These are phyloP conservation scores for Rhipidocladum racemiflorum DNA, from an alignment of 176 grass and related monocot genomes.

Conservation along the genomic window DNA sequence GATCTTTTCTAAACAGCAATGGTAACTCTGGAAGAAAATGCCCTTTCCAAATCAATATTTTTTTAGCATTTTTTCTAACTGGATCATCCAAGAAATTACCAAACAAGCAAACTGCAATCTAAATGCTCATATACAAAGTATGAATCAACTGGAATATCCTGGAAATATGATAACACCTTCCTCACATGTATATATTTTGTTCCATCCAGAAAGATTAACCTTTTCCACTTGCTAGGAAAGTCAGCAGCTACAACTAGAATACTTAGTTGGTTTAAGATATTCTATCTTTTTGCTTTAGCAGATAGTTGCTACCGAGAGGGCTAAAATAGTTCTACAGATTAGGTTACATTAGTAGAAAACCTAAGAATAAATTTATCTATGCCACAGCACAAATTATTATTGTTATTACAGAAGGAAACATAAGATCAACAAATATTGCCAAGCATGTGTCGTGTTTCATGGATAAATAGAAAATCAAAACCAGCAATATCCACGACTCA, in stretches of 20 bases:
- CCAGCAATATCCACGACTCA: neutral
- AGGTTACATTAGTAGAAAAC: neutral
- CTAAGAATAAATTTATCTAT: neutral
- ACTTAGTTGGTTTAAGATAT: conserved; percentile 17
- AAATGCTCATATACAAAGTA: conserved; percentile 5
- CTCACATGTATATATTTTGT: neutral
- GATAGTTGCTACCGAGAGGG: neutral
- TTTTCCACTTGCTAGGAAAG: conserved; percentile 25
- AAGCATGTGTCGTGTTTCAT: neutral
- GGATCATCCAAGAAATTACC: neutral
- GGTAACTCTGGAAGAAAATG: neutral
- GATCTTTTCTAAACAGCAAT: conserved; percentile 11
- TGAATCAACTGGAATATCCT: neutral
- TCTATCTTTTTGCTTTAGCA: neutral
- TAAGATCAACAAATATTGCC: neutral
- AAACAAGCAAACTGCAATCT: conserved; percentile 7
- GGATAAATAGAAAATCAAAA: conserved; percentile 18
- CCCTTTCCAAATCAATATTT: neutral
- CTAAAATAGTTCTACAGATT: neutral
- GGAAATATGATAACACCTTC: conserved; percentile 11
- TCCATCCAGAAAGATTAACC: neutral
- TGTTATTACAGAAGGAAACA: neutral
- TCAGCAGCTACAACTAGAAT: neutral
- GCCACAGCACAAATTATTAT: neutral
- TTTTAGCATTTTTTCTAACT: neutral